These are phyloP conservation scores for Fusarium sp. DNA, from an alignment of 2,329 filamentous ascomycete genomes.

Conservation along the genomic window DNA sequence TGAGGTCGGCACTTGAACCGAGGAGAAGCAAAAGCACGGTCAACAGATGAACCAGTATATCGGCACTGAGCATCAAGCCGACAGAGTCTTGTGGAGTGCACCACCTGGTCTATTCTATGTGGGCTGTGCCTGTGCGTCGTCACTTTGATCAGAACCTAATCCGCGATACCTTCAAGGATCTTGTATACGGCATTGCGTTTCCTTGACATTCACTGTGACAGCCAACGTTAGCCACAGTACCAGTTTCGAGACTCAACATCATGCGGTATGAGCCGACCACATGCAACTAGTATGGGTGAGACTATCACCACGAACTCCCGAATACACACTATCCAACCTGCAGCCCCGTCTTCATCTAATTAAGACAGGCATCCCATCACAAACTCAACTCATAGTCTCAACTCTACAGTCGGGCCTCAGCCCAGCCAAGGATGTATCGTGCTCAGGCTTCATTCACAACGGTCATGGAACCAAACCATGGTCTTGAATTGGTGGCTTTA, in stretches of 20 bases:
- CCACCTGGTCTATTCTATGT: background rate
- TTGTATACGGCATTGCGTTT: constrained; percentile 3
- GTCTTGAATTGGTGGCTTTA: constrained; percentile 12
- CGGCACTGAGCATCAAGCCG: background rate
- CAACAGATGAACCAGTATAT: constrained; percentile 7
- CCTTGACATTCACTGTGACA: background rate
- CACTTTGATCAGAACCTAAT: constrained; percentile 34
- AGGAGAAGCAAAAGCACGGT: background rate
- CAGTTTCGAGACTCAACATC: constrained; percentile 1
- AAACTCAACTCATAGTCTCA: background rate
- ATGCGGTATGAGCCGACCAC: constrained; percentile 12
- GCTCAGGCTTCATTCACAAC: constrained; percentile 7
- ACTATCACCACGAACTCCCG: constrained; percentile 1
- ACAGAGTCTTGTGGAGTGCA: constrained; percentile 24
- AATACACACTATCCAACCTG: constrained; percentile 7
- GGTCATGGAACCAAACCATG: constrained; percentile 4
- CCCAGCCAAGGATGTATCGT: background rate
- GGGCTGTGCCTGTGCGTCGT: constrained; percentile 21
- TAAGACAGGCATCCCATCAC: constrained; percentile 20
- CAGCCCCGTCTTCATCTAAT: constrained; percentile 10
- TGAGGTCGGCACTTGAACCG: constrained; percentile 7
- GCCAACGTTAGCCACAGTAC: background rate
- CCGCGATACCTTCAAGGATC: constrained; percentile 13
- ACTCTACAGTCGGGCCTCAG: background rate
- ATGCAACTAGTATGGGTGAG: constrained; percentile 7